Percentiles rank a stretch among this genome's conserved stretches.
Evolutionary conservation across 1,139 yeast species (phyloP).

Genomic region (Geotrichum aggregatum): DNA sequence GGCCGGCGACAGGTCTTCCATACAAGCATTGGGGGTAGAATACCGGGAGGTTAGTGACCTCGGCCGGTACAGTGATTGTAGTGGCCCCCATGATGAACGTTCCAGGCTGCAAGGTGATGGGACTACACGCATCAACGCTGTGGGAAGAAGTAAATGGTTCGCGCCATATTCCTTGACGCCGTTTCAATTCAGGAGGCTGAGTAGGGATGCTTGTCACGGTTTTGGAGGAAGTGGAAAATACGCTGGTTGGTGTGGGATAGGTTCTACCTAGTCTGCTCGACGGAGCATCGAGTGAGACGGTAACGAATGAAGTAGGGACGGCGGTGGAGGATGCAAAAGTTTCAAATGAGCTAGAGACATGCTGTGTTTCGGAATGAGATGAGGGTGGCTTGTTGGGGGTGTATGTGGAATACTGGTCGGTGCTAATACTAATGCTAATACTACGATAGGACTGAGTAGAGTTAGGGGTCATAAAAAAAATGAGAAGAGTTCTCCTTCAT

Average conservation of each 20-base stretch:
- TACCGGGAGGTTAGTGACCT: conserved; percentile 21
- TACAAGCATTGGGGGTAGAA: conserved; percentile 19
- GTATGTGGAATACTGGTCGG: too few species aligned
- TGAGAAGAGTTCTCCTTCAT: neutral
- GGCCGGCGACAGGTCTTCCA: conserved; percentile 26
- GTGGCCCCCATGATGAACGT: conserved; percentile 15
- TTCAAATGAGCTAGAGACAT: neutral
- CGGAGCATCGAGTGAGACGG: too few species aligned
- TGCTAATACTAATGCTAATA: neutral
- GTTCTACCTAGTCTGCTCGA: too few species aligned
- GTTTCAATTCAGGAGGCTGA: too few species aligned
- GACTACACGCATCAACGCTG: conserved; percentile 23
- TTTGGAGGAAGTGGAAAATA: neutral
- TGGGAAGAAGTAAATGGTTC: conserved; percentile 5
- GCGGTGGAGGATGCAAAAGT: neutral
- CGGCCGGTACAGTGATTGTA: conserved; percentile 9
- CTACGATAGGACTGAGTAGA: neutral
- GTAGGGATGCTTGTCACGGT: too few species aligned
- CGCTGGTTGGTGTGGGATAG: too few species aligned
- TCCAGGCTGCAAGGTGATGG: conserved; percentile 23
- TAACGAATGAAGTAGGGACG: neutral
- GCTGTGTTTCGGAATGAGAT: neutral
- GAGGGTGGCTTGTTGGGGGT: neutral
- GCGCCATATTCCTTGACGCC: conserved; percentile 19
- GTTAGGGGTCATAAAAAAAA: neutral